Evolutionary conservation across 2,329 filamentous ascomycete genomes (phyloP).

Genomic region (Lasiodiplodia gonubiensis): DNA sequence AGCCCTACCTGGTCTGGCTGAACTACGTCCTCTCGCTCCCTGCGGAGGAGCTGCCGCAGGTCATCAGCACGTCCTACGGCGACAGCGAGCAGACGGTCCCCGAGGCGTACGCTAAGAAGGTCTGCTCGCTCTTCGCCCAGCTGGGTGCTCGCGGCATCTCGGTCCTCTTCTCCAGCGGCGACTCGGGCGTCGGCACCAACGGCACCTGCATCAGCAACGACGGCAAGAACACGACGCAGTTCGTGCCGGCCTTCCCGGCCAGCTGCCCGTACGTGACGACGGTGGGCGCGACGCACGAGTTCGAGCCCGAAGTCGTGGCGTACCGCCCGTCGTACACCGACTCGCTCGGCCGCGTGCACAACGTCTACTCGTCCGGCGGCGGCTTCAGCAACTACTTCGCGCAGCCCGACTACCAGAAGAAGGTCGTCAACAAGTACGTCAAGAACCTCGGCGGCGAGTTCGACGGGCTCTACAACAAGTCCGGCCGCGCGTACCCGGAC

Average conservation of each 20-base stretch:
- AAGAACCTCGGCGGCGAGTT: constrained; percentile 44
- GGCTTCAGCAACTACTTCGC: constrained; percentile 49
- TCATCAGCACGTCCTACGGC: constrained; percentile 71
- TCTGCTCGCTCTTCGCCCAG: constrained; percentile 68
- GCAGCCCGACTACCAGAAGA: constrained; percentile 50
- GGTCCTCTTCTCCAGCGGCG: constrained; percentile 57
- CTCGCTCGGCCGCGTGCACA: constrained; percentile 33
- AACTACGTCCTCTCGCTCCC: constrained; percentile 62
- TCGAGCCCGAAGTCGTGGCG: constrained; percentile 19
- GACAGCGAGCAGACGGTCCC: constrained; percentile 71
- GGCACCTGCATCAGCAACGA: constrained; percentile 36
- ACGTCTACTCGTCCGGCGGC: constrained; percentile 37
- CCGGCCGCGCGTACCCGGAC: constrained; percentile 58
- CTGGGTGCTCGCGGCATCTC: constrained; percentile 53
- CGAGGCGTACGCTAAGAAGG: constrained; percentile 63
- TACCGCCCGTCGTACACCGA: constrained; percentile 34
- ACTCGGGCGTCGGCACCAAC: constrained; percentile 50
- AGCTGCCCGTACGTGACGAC: constrained; percentile 60
- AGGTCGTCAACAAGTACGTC: constrained; percentile 52
- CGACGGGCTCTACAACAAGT: constrained; percentile 50
- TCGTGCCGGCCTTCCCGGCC: constrained; percentile 57
- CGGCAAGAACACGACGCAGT: constrained; percentile 47
- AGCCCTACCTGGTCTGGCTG: constrained; percentile 66
- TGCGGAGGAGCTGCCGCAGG: constrained; percentile 63
- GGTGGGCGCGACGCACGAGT: constrained; percentile 48